Evolutionary conservation across 495 filamentous ascomycete species (phyloP).

Genomic region (Daldinia concentrica): DNA sequence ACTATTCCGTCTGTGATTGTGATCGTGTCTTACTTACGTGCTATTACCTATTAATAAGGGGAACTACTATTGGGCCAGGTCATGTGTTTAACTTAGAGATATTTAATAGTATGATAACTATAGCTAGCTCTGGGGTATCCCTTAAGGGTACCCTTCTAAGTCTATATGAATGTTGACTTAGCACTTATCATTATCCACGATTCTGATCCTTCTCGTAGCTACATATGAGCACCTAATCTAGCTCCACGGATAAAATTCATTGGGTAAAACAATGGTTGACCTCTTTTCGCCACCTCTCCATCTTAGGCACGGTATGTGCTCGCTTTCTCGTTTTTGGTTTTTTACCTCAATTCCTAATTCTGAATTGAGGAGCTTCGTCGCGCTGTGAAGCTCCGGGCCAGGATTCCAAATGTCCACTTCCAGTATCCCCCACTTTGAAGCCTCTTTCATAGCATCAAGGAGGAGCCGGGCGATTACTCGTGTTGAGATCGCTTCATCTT

Average conservation of each 20-base stretch:
- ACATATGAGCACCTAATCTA: background rate
- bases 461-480: conserved; percentile 17
- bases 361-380: conserved; percentile 11
- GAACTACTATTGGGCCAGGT: too few species aligned
- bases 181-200: background rate
- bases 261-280: conserved; percentile 7
- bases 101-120: background rate
- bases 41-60: too few species aligned
- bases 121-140: background rate
- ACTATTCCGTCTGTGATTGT: background rate
- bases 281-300: conserved; percentile 33
- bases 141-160: background rate
- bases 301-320: conserved; percentile 28
- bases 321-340: conserved; percentile 18
- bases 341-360: conserved; percentile 9
- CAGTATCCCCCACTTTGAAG: conserved; percentile 5
- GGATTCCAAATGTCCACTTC: conserved; percentile 34
- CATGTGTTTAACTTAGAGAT: background rate
- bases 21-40: background rate
- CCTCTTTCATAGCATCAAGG: conserved; percentile 25
- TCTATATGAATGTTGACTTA: background rate
- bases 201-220: background rate
- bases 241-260: conserved; percentile 40
- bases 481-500: background rate
- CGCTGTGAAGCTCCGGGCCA: conserved; percentile 3